Percentiles rank a stretch among this genome's conserved stretches.
Conservation (phyloP, 2,329 filamentous ascomycete species). For the Neonectria faginata region DNA sequence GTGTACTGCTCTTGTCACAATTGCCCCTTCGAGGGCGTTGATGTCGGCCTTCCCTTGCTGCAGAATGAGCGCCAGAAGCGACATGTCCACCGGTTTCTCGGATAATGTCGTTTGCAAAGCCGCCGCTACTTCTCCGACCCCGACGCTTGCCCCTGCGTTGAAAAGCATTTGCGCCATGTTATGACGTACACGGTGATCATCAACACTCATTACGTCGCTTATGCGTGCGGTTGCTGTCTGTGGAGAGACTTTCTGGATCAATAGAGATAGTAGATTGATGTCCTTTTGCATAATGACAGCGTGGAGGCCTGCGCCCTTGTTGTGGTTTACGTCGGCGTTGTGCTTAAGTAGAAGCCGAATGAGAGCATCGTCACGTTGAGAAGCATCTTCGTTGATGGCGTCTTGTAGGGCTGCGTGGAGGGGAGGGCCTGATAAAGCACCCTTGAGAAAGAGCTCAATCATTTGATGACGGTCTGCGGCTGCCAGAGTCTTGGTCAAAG, state of each 20-base stretch:
- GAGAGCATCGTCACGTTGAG: conserved; percentile 62
- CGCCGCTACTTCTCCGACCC: conserved; percentile 55
- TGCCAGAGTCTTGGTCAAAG: conserved; percentile 58
- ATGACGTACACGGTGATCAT: conserved; percentile 56
- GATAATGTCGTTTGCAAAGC: conserved; percentile 58
- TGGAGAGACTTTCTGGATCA: conserved; percentile 61
- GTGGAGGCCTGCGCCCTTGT: conserved; percentile 61
- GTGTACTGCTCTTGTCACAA: conserved; percentile 55
- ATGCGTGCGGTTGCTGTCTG: conserved; percentile 62
- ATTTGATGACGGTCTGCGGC: conserved; percentile 59
- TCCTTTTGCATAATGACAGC: conserved; percentile 63
- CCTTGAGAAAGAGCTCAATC: conserved; percentile 62
- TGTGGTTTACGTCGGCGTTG: conserved; percentile 66
- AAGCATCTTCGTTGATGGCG: conserved; percentile 62
- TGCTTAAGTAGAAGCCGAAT: conserved; percentile 65
- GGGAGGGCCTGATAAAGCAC: conserved; percentile 59
- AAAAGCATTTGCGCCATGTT: conserved; percentile 63
- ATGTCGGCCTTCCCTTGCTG: conserved; percentile 65
- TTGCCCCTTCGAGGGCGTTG: conserved; percentile 60
- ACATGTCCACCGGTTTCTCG: conserved; percentile 61
- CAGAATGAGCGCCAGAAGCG: conserved; percentile 61
- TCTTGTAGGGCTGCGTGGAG: conserved; percentile 64
- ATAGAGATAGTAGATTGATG: conserved; percentile 55
- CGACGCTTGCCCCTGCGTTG: conserved; percentile 57
- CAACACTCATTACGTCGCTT: conserved; percentile 59